Percentiles rank a stretch among this genome's conserved stretches.
Conservation (phyloP, 208 protist species). For the Trypanosoma avium region DNA sequence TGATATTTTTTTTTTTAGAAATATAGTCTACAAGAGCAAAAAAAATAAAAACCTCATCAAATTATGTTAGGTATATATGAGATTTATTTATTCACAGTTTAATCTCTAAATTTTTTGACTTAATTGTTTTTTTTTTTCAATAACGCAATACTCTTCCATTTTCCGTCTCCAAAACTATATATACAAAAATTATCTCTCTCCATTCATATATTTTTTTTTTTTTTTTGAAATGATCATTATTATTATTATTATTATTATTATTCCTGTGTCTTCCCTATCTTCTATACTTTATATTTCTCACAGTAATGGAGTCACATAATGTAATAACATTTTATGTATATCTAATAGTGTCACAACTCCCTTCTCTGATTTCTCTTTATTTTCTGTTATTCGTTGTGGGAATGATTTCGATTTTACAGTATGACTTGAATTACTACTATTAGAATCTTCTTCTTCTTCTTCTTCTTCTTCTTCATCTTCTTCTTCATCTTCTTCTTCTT, state of each 20-base stretch:
- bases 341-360: constrained; percentile 32
- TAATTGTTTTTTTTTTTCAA: too few species aligned
- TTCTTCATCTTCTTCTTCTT: constrained; percentile 23
- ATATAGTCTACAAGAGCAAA: too few species aligned
- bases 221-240: too few species aligned
- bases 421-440: not conserved
- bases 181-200: too few species aligned
- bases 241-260: not conserved
- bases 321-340: constrained; percentile 37
- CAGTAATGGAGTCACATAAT: constrained; percentile 45
- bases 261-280: not conserved
- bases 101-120: too few species aligned
- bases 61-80: too few species aligned
- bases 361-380: not conserved
- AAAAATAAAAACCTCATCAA: too few species aligned
- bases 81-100: too few species aligned
- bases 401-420: not conserved
- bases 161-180: too few species aligned
- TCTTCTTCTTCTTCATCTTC: constrained; percentile 44
- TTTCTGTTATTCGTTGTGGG: not conserved
- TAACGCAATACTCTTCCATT: too few species aligned
- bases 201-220: too few species aligned
- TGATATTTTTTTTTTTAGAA: too few species aligned
- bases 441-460: constrained; percentile 21
- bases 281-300: constrained; percentile 12